A percentile compares a stretch with the other conserved stretches of the same genome.
These are phyloP conservation scores for Bombardia bombarda DNA, from an alignment of 495 filamentous ascomycete species.

Conservation along the genomic window DNA sequence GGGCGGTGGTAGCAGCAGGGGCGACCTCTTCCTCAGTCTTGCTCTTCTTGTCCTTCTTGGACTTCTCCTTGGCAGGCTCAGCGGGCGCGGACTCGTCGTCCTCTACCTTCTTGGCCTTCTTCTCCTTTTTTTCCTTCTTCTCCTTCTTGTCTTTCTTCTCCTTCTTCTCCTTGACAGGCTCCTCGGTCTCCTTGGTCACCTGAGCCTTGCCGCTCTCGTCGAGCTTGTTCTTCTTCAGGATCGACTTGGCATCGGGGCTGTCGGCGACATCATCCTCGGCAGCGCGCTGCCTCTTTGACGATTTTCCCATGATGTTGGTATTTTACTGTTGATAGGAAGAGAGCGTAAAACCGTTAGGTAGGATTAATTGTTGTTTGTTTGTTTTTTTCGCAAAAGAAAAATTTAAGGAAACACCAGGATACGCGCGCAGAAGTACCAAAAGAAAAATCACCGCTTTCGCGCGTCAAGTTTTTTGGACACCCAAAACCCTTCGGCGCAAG, in stretches of 20 bases:
- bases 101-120: constrained; percentile 32
- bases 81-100: constrained; percentile 26
- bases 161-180: constrained; percentile 23
- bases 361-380: neutral
- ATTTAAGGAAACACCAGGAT: neutral
- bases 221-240: constrained; percentile 29
- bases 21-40: constrained; percentile 9
- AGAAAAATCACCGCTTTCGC: neutral
- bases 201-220: constrained; percentile 24
- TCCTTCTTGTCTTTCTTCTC: constrained; percentile 40
- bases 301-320: constrained; percentile 16
- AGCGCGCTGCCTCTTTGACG: constrained; percentile 23
- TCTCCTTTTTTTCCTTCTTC: constrained; percentile 28
- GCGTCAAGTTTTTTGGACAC: neutral
- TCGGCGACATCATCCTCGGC: constrained; percentile 22
- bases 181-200: constrained; percentile 33
- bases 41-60: constrained; percentile 35
- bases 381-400: neutral
- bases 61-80: constrained; percentile 11
- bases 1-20: neutral
- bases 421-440: no score
- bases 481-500: neutral
- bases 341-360: neutral
- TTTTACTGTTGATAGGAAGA: neutral
- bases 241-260: constrained; percentile 5